These are phyloP conservation scores for Starmerella geochares DNA, from an alignment of 805 yeast genomes.

Conservation along the genomic window DNA sequence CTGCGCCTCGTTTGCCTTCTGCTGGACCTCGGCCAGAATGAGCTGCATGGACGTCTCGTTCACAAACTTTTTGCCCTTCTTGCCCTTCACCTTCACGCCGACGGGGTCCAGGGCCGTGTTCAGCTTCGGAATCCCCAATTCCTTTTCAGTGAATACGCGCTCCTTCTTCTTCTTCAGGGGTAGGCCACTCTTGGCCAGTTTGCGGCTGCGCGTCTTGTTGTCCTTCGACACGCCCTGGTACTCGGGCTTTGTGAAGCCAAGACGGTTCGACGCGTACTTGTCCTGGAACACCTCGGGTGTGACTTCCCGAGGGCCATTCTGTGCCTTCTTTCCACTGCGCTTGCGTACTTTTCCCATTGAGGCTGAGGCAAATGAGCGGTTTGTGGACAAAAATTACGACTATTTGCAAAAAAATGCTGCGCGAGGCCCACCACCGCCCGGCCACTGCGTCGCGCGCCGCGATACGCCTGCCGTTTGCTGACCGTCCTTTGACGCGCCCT, in stretches of 20 bases:
- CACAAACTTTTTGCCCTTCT: constrained; percentile 54
- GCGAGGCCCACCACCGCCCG: background rate
- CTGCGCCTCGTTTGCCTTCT: constrained; percentile 61
- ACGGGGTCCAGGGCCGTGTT: constrained; percentile 73
- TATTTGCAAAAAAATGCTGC: background rate
- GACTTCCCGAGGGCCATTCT: constrained; percentile 22
- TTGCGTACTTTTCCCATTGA: constrained; percentile 25
- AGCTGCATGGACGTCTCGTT: constrained; percentile 64
- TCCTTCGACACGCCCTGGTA: constrained; percentile 25
- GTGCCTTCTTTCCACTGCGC: constrained; percentile 16
- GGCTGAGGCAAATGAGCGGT: background rate
- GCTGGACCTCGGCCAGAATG: constrained; percentile 71
- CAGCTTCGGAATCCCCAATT: constrained; percentile 65
- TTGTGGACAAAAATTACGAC: background rate
- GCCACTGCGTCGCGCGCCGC: background rate
- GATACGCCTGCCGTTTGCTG: background rate
- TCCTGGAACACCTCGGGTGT: constrained; percentile 26
- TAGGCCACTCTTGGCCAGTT: constrained; percentile 17
- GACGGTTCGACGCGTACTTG: constrained; percentile 23
- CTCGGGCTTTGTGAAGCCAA: constrained; percentile 23
- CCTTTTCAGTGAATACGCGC: constrained; percentile 55
- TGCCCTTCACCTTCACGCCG: constrained; percentile 73
- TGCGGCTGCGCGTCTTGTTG: constrained; percentile 26
- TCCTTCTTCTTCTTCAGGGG: constrained; percentile 24
- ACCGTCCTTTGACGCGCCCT: too few species aligned